A percentile compares a stretch with the other conserved stretches of the same genome.
Conservation (phyloP, 2,329 filamentous ascomycete genomes). For the Monosporascus sp. region DNA sequence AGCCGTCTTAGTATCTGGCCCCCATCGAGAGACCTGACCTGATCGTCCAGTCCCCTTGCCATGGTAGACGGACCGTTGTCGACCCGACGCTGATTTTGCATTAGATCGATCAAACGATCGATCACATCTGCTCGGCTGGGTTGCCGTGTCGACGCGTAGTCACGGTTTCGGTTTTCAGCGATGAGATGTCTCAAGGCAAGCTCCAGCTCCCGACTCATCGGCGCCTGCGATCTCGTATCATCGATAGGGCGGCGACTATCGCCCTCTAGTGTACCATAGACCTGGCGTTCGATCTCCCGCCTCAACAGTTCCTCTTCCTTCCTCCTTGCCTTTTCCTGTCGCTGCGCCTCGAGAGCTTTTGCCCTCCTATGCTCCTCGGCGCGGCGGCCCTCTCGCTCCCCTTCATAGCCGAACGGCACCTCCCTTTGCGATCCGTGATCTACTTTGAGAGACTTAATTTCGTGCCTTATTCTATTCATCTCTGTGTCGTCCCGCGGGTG, state of each 20-base stretch:
- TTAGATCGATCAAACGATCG: background rate
- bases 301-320: background rate
- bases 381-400: background rate
- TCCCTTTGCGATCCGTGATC: background rate
- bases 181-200: background rate
- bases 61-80: background rate
- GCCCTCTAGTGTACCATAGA: background rate
- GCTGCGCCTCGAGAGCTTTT: background rate
- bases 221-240: background rate
- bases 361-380: background rate
- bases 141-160: background rate
- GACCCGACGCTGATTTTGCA: background rate
- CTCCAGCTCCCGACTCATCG: background rate
- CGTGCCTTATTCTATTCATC: background rate
- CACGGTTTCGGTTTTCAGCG: background rate
- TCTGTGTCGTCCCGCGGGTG: background rate
- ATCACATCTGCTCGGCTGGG: background rate
- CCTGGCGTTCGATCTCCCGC: conserved; percentile 1
- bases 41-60: background rate
- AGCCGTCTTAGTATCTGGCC: background rate
- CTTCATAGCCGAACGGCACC: background rate
- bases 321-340: background rate
- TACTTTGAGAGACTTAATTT: background rate
- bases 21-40: background rate
- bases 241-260: background rate